A percentile compares a stretch with the other conserved stretches of the same genome.
phyloP scores from a whole-genome alignment of 2,329 filamentous ascomycete genomes.

The Hymenoscyphus repandus region DNA sequence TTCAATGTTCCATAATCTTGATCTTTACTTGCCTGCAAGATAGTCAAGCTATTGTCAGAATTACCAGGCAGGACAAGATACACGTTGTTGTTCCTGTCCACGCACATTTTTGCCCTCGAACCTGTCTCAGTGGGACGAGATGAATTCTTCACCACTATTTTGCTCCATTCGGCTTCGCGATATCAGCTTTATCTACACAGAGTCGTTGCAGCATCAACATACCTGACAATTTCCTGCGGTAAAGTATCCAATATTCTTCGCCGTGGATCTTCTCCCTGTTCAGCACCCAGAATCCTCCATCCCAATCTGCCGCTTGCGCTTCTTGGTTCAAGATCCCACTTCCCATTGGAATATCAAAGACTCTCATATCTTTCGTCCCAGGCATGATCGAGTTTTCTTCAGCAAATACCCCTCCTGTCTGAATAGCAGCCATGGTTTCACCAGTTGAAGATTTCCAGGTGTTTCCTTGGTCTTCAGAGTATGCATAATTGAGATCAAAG shows the following conservation, averaged over 20 bases:
- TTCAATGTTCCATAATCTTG: constrained; percentile 9
- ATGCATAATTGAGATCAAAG: constrained; percentile 24
- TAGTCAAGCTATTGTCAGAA: constrained; percentile 19
- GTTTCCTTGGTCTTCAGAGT: constrained; percentile 19
- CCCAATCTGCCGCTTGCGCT: constrained; percentile 19
- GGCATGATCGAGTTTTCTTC: constrained; percentile 14
- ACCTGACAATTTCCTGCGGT: constrained; percentile 18
- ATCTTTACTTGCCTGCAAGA: constrained; percentile 11
- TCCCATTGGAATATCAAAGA: constrained; percentile 24
- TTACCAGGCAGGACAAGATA: constrained; percentile 23
- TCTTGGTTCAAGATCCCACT: constrained; percentile 26
- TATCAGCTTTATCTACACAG: neutral
- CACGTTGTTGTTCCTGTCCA: constrained; percentile 10
- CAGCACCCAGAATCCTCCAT: constrained; percentile 22
- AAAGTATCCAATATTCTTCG: constrained; percentile 21
- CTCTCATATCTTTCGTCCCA: constrained; percentile 11
- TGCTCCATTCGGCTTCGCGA: constrained; percentile 18
- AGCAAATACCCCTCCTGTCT: neutral
- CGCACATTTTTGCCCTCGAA: constrained; percentile 19
- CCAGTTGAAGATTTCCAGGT: constrained; percentile 22
- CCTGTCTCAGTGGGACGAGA: constrained; percentile 21
- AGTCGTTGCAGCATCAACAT: neutral
- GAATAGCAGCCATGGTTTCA: constrained; percentile 12
- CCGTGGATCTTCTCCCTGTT: constrained; percentile 18
- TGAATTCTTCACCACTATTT: constrained; percentile 4